A percentile compares a stretch with the other conserved stretches of the same genome.
Evolutionary conservation across 2,329 filamentous ascomycete species (phyloP).

Genomic region (Trichoderma breve): DNA sequence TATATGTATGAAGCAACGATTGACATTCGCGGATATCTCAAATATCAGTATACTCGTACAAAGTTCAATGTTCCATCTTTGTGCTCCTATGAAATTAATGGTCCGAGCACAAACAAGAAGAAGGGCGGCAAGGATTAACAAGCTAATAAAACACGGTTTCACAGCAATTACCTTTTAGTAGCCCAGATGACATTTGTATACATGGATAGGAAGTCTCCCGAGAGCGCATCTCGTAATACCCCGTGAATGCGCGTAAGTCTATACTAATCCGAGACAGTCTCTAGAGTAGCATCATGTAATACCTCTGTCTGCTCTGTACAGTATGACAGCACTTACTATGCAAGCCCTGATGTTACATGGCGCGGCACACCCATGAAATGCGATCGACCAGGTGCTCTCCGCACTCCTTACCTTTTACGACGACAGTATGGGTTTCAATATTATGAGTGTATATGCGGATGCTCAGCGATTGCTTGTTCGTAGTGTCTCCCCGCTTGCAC

Average conservation of each 20-base stretch:
- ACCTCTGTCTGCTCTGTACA: neutral
- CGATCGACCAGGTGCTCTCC: neutral
- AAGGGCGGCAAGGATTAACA: neutral
- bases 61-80: neutral
- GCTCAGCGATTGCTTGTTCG: neutral
- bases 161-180: neutral
- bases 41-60: neutral
- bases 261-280: neutral
- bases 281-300: neutral
- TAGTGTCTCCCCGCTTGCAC: neutral
- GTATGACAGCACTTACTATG: neutral
- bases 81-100: neutral
- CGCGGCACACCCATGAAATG: neutral
- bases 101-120: neutral
- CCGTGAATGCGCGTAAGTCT: neutral
- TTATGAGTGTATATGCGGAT: too few species aligned
- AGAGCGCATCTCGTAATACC: neutral
- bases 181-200: neutral
- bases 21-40: neutral
- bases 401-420: neutral
- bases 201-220: neutral
- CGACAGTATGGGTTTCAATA: neutral
- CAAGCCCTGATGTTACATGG: neutral
- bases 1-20: neutral
- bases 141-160: neutral